Evolutionary conservation across 148 eudicot genomes (phyloP).

Genomic region (Rhododendron ferrugineum): DNA sequence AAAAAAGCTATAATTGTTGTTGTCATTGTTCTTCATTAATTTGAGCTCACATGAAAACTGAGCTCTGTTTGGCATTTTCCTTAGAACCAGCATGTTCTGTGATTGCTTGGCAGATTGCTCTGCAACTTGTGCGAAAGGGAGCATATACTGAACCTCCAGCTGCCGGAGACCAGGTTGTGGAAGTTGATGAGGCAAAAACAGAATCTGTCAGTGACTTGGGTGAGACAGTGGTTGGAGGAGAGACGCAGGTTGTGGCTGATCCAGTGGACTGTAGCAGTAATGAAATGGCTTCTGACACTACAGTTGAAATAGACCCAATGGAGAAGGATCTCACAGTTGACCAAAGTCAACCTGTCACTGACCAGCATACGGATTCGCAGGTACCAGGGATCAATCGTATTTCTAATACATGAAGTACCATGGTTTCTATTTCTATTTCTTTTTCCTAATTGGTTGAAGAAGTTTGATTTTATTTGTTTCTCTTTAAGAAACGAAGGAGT

Average conservation of each 20-base stretch:
- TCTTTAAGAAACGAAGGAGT: neutral
- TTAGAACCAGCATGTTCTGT: neutral
- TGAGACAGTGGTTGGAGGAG: slow-evolving; percentile 29
- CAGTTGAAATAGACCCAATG: slow-evolving; percentile 24
- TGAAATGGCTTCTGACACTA: slow-evolving; percentile 30
- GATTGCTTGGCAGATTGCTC: slow-evolving; percentile 64
- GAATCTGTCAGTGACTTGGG: slow-evolving; percentile 32
- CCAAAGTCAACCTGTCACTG: slow-evolving; percentile 15
- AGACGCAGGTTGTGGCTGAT: slow-evolving; percentile 25
- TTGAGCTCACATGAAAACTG: neutral
- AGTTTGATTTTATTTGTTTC: neutral
- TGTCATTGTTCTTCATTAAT: neutral
- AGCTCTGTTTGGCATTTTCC: neutral
- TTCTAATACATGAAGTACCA: neutral
- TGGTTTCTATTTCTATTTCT: neutral
- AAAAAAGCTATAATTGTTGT: too few species aligned
- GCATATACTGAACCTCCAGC: slow-evolving; percentile 27
- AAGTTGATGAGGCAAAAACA: slow-evolving; percentile 20
- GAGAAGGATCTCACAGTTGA: slow-evolving; percentile 28
- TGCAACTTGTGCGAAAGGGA: slow-evolving; percentile 74
- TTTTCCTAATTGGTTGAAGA: neutral
- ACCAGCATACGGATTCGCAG: slow-evolving; percentile 30
- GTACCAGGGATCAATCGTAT: slow-evolving; percentile 21
- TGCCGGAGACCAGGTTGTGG: slow-evolving; percentile 20
- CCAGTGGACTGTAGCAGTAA: slow-evolving; percentile 19